Evolutionary conservation across 176 grass and related monocot genomes (phyloP).

Genomic region (Puccinellia tenuiflora): DNA sequence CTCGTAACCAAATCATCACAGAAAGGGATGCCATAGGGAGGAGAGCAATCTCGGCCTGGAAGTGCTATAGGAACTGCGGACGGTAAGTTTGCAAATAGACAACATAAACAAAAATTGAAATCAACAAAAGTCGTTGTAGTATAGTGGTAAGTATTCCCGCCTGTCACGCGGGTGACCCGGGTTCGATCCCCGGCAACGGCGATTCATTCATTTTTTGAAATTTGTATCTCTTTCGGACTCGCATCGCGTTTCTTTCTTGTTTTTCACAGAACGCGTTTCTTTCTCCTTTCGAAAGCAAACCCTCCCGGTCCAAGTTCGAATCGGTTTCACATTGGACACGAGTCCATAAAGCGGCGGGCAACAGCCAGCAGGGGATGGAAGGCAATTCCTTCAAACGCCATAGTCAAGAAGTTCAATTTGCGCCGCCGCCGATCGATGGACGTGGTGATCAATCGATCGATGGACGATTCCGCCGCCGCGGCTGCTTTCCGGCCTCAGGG

Average conservation of each 20-base stretch:
- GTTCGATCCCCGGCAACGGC: slow-evolving; percentile 98
- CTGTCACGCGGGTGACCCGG: slow-evolving; percentile 90
- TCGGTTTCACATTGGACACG: neutral
- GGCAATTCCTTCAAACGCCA: neutral
- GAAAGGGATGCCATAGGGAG: too few species aligned
- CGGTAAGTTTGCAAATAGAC: too few species aligned
- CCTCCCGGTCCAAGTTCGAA: neutral
- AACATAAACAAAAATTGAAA: too few species aligned
- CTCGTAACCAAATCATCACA: too few species aligned
- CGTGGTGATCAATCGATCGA: neutral
- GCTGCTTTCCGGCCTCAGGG: neutral
- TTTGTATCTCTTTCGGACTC: too few species aligned
- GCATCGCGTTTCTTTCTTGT: neutral
- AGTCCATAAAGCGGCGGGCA: neutral
- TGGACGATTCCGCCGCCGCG: neutral
- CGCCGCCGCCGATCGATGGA: neutral
- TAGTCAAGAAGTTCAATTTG: neutral
- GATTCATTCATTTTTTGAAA: neutral
- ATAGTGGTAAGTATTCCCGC: slow-evolving; percentile 96
- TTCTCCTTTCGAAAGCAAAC: neutral
- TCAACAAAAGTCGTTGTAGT: slow-evolving; percentile 93
- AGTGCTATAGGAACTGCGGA: too few species aligned
- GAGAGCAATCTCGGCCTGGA: too few species aligned
- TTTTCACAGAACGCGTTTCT: neutral
- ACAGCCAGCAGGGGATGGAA: neutral